Evolutionary conservation across 2,329 filamentous ascomycete genomes (phyloP).

Genomic region (Ceratocystis harringtonii): DNA sequence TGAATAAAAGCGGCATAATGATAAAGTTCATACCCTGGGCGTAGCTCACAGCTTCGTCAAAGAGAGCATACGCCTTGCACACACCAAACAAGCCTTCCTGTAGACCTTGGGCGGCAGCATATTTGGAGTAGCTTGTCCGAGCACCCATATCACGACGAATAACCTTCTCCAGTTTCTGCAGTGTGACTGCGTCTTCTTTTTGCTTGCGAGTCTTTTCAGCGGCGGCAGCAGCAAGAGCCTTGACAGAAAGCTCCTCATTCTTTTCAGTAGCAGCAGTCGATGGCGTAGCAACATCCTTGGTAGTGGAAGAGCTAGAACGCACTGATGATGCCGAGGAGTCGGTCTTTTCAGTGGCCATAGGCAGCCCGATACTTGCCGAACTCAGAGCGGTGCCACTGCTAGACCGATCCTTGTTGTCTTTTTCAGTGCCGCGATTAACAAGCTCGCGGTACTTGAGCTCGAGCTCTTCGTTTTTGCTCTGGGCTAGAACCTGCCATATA

Average conservation of each 20-base stretch:
- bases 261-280: constrained; percentile 34
- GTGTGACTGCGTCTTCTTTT: constrained; percentile 57
- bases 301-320: constrained; percentile 63
- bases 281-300: constrained; percentile 35
- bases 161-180: constrained; percentile 76
- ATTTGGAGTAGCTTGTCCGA: constrained; percentile 92
- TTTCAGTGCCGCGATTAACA: constrained; percentile 63
- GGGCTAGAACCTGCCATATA: constrained; percentile 92
- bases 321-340: constrained; percentile 73
- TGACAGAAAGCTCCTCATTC: constrained; percentile 46
- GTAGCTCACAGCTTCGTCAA: constrained; percentile 87
- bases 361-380: constrained; percentile 38
- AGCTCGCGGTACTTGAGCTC: constrained; percentile 78
- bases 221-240: constrained; percentile 47
- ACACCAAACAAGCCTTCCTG: constrained; percentile 91
- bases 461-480: constrained; percentile 84
- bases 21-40: constrained; percentile 99
- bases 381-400: constrained; percentile 40
- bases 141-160: constrained; percentile 86
- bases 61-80: constrained; percentile 94
- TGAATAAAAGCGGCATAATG: constrained; percentile 90
- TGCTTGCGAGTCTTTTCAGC: constrained; percentile 62
- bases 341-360: constrained; percentile 49
- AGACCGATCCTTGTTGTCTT: constrained; percentile 47
- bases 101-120: constrained; percentile 74